These are phyloP conservation scores for Annulohypoxylon bovei DNA, from an alignment of 495 filamentous ascomycete species.

Conservation along the genomic window DNA sequence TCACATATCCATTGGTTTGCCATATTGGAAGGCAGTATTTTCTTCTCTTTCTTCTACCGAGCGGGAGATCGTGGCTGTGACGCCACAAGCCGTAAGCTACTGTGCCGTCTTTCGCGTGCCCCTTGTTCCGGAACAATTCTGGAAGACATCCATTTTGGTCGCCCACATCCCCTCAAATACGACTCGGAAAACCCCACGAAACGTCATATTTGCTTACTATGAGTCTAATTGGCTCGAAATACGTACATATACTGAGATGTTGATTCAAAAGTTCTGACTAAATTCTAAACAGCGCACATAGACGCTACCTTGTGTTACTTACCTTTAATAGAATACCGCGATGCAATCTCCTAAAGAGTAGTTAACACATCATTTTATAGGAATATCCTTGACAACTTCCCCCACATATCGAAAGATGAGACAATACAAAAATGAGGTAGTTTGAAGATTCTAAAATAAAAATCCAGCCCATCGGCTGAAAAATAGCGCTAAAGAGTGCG, in stretches of 20 bases:
- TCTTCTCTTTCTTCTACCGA: not conserved
- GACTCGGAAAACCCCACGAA: conserved; percentile 1
- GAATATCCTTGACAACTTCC: not conserved
- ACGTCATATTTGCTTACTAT: conserved; percentile 15
- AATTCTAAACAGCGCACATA: conserved; percentile 2
- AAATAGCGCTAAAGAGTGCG: conserved; percentile 1
- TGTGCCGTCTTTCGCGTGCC: conserved; percentile 7
- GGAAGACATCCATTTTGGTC: conserved; percentile 24
- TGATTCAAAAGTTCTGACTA: conserved; percentile 10
- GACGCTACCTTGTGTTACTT: not conserved
- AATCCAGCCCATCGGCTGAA: conserved; percentile 9
- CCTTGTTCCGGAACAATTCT: conserved; percentile 34
- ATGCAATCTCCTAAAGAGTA: not conserved
- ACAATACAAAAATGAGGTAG: not conserved
- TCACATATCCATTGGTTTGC: conserved; percentile 10
- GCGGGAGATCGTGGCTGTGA: conserved; percentile 33
- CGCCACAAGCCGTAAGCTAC: conserved; percentile 10
- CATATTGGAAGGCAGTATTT: not conserved
- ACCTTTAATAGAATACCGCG: not conserved
- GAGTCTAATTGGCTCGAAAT: conserved; percentile 9
- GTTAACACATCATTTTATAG: not conserved
- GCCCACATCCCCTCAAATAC: conserved; percentile 13
- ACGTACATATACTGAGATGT: not conserved
- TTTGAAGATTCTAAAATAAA: not conserved
- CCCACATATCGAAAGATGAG: not conserved